A percentile compares a stretch with the other conserved stretches of the same genome.
Conservation (phyloP, 148 eudicot species). For the Arbutus unedo region DNA sequence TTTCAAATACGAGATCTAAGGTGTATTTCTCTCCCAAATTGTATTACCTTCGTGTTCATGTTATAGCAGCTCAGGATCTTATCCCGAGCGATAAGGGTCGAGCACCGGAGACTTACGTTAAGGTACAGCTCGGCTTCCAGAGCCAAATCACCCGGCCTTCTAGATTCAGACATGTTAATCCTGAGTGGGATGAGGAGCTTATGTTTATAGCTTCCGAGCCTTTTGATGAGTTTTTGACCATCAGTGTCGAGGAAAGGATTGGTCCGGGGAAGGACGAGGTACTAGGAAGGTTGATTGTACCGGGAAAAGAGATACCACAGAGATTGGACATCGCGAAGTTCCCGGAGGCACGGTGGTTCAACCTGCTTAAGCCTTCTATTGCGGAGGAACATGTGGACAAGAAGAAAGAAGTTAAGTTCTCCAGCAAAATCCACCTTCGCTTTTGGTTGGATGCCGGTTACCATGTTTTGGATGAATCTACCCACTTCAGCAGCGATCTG, state of each 20-base stretch:
- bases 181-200: slow-evolving; percentile 87
- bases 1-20: slow-evolving; percentile 64
- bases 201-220: slow-evolving; percentile 93
- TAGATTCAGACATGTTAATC: slow-evolving; percentile 39
- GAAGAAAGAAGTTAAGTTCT: slow-evolving; percentile 62
- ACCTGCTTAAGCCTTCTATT: slow-evolving; percentile 45
- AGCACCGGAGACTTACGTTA: slow-evolving; percentile 39
- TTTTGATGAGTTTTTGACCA: slow-evolving; percentile 60
- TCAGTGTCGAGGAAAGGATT: slow-evolving; percentile 59
- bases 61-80: slow-evolving; percentile 88
- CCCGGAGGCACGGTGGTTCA: slow-evolving; percentile 72
- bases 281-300: slow-evolving; percentile 54
- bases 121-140: slow-evolving; percentile 63
- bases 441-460: slow-evolving; percentile 75
- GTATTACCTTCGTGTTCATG: slow-evolving; percentile 70
- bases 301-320: slow-evolving; percentile 68
- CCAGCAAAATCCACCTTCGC: slow-evolving; percentile 72
- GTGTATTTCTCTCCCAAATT: slow-evolving; percentile 87
- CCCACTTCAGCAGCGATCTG: slow-evolving; percentile 89
- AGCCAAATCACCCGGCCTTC: slow-evolving; percentile 45
- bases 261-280: slow-evolving; percentile 71
- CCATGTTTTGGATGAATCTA: slow-evolving; percentile 90
- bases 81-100: slow-evolving; percentile 55
- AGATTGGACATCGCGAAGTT: slow-evolving; percentile 50
- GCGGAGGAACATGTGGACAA: slow-evolving; percentile 56